Evolutionary conservation across 1,139 yeast genomes (phyloP), one percentile per base, ranked within the genome.

Genomic region (Scheffersomyces segobiensis): DNA sequence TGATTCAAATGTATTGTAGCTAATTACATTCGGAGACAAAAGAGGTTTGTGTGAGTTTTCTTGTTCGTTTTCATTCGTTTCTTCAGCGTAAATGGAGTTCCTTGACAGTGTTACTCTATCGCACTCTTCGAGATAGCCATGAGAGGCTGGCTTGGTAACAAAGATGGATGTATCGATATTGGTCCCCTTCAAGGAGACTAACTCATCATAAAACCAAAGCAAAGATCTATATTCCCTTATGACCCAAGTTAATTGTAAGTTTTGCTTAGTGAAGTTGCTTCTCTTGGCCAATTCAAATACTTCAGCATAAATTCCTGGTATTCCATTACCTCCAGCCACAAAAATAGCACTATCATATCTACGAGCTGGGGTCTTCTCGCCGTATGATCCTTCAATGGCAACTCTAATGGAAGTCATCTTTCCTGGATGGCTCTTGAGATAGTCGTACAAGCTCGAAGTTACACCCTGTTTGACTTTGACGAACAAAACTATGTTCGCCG

Each of bases 401-500:
- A 70, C 72, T 19, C 71, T 55, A 42, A 70, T 59, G 14, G 54
- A 59, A 22, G 69, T 59, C 6, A 65, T 50, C 39, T 65, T 62
- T 14, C 67, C 67, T 4, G 76, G 70, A 32, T 65, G 67, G 12
- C 59, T 61, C 18, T 53, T 50, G 20, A 76, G 64, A 52, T 69
- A 65, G 20, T 71, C 67, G 56, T 71, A 71, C 14, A 83, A 63
- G 10, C 71, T 67, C 52, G 70, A 68, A 0, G 86, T 80, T 22
- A 80, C 68, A 7, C 87, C 87, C 5, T 72, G 71, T 62, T 83
- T 83, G 12, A 80, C 80, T 63, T 80, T 81, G 53, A 82, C 69
- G 60, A 76, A 80, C 39, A 82, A 70, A 1, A 73, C 69, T 4
- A 82, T 65, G 65, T 77, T 66, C 67, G 78, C 71, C 59, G 76